Evolutionary conservation across 768 basidiomycete species (phyloP).

Genomic region (Suillus ampliporus): DNA sequence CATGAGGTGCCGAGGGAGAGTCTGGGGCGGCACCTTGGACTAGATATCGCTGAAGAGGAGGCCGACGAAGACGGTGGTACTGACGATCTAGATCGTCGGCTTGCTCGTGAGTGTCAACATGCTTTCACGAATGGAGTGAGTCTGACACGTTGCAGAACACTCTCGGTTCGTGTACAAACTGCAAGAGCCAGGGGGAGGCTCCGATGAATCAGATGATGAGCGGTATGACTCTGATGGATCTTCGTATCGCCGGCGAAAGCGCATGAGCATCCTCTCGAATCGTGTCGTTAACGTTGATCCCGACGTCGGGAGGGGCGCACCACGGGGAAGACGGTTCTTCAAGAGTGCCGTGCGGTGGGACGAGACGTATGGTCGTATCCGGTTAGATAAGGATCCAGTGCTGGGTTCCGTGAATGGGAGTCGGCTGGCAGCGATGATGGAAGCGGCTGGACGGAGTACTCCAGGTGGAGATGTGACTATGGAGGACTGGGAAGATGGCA

Average conservation of each 20-base stretch:
- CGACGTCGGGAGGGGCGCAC: conserved; percentile 34
- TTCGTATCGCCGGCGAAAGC: conserved; percentile 48
- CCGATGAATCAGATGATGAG: conserved; percentile 55
- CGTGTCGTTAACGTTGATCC: conserved; percentile 57
- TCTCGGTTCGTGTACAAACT: conserved; percentile 66
- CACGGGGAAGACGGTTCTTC: conserved; percentile 61
- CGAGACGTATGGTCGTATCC: conserved; percentile 30
- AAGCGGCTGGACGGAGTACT: conserved; percentile 27
- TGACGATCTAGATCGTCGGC: conserved; percentile 69
- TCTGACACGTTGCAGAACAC: conserved; percentile 52
- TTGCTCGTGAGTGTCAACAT: conserved; percentile 65
- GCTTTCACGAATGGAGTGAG: neutral
- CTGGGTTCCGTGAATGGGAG: conserved; percentile 25
- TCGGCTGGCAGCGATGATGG: conserved; percentile 30
- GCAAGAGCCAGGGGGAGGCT: conserved; percentile 53
- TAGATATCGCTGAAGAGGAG: conserved; percentile 52
- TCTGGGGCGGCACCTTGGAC: conserved; percentile 65
- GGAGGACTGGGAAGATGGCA: conserved; percentile 39
- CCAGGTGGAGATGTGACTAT: conserved; percentile 21
- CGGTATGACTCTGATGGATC: conserved; percentile 58
- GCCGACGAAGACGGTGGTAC: conserved; percentile 44
- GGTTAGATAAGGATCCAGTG: conserved; percentile 27
- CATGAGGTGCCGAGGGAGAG: conserved; percentile 82
- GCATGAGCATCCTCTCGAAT: conserved; percentile 74
- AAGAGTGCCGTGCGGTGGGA: conserved; percentile 50